Percentiles rank a stretch among this genome's conserved stretches.
Conservation (phyloP, 1,284 basidiomycete genomes). For the Volvariella volvacea region DNA sequence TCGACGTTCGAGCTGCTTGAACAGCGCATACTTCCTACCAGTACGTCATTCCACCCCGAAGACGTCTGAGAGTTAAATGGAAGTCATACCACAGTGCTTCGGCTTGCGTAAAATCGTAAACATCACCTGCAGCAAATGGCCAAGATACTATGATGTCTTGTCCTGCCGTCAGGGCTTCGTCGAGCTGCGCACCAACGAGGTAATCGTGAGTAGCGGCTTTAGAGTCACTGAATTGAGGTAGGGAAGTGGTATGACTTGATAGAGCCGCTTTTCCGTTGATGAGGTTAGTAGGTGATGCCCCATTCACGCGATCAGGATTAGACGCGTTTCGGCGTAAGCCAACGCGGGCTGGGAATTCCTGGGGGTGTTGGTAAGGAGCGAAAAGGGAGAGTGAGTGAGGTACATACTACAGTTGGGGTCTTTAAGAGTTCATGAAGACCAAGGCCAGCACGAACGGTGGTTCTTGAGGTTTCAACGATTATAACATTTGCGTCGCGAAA, state of each 20-base stretch:
- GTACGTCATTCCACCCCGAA: constrained; percentile 3
- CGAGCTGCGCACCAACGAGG: constrained; percentile 77
- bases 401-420: constrained; percentile 65
- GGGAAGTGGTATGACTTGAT: constrained; percentile 36
- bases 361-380: background rate
- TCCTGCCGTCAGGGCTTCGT: constrained; percentile 69
- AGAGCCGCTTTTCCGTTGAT: constrained; percentile 33
- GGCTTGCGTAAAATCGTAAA: constrained; percentile 84
- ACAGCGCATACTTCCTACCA: constrained; percentile 79
- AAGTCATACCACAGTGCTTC: constrained; percentile 81
- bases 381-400: background rate
- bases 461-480: constrained; percentile 73
- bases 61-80: background rate
- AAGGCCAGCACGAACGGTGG: constrained; percentile 67
- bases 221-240: constrained; percentile 31
- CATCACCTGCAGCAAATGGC: constrained; percentile 76
- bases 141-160: constrained; percentile 73
- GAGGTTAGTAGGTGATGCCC: constrained; percentile 12
- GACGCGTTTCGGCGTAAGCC: constrained; percentile 50
- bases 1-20: constrained; percentile 69
- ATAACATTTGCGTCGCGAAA: constrained; percentile 81
- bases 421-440: constrained; percentile 79
- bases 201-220: constrained; percentile 68
- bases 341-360: constrained; percentile 72
- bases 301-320: background rate